phyloP scores from a whole-genome alignment of 768 basidiomycete species.

The Mrakia blollopis region DNA sequence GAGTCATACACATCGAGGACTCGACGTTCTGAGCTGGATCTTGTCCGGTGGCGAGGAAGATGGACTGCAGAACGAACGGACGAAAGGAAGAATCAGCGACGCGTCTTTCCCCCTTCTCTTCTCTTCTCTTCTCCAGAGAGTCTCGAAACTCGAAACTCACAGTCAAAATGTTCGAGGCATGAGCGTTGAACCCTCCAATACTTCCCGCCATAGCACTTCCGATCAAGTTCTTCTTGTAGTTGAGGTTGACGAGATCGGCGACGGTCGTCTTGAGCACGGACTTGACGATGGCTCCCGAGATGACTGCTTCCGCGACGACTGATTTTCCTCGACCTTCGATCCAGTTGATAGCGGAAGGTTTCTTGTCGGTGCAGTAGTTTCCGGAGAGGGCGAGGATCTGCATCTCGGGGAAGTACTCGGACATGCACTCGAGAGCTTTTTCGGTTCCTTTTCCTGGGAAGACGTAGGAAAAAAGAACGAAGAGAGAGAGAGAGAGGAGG shows the following conservation, averaged over 20 bases:
- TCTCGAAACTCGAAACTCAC: constrained; percentile 31
- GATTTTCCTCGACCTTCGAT: constrained; percentile 98
- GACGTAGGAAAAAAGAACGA: background rate
- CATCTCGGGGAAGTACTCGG: constrained; percentile 82
- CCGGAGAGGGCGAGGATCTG: constrained; percentile 82
- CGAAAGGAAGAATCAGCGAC: background rate
- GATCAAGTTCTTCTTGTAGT: constrained; percentile 93
- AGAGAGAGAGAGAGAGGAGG: background rate
- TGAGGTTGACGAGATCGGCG: constrained; percentile 77
- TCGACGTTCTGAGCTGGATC: constrained; percentile 99
- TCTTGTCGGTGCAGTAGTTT: constrained; percentile 99
- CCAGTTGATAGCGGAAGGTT: constrained; percentile 99
- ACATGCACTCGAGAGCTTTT: constrained; percentile 71
- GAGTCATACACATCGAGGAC: constrained; percentile 95
- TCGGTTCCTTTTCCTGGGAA: constrained; percentile 75
- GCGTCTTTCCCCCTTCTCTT: background rate
- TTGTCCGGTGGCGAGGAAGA: constrained; percentile 94
- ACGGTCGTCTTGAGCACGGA: constrained; percentile 93
- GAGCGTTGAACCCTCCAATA: constrained; percentile 98
- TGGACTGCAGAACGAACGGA: constrained; percentile 48
- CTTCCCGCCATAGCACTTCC: constrained; percentile 97
- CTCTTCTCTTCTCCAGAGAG: background rate
- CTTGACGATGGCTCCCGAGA: constrained; percentile 83
- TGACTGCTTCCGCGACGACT: constrained; percentile 89
- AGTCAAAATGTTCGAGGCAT: constrained; percentile 94